A percentile compares a stretch with the other conserved stretches of the same genome.
Evolutionary conservation across 768 basidiomycete species (phyloP).

Genomic region (Tylopilus intermedius): DNA sequence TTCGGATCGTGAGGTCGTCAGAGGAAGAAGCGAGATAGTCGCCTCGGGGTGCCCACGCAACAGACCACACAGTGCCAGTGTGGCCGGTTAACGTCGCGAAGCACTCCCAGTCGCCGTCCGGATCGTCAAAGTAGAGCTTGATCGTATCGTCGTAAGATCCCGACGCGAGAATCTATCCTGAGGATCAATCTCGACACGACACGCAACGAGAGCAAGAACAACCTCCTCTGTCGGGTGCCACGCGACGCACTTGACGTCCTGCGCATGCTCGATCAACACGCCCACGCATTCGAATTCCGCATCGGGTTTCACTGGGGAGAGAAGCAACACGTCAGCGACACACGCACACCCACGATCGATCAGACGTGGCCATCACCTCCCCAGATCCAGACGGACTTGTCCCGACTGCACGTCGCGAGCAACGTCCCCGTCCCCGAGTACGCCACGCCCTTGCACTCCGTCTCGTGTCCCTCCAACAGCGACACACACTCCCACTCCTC

Average conservation of each 20-base stretch:
- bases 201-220: conserved; percentile 14
- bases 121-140: conserved; percentile 89
- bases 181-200: conserved; percentile 6
- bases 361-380: conserved; percentile 56
- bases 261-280: conserved; percentile 93
- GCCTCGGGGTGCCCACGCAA: conserved; percentile 76
- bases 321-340: no score
- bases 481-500: conserved; percentile 87
- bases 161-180: conserved; percentile 81
- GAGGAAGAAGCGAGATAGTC: conserved; percentile 82
- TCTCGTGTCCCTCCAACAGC: conserved; percentile 90
- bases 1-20: conserved; percentile 76
- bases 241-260: conserved; percentile 91
- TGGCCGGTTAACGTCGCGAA: conserved; percentile 80
- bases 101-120: conserved; percentile 90
- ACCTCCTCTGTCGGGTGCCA: conserved; percentile 98
- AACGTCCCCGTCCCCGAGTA: conserved; percentile 72
- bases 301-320: conserved; percentile 71
- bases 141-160: conserved; percentile 97
- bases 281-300: conserved; percentile 91
- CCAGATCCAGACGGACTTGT: conserved; percentile 99
- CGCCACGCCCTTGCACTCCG: conserved; percentile 89
- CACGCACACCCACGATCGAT: no score
- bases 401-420: conserved; percentile 91
- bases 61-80: conserved; percentile 84